Evolutionary conservation across 1,284 basidiomycete genomes (phyloP).

Genomic region (Ganoderma boninense): DNA sequence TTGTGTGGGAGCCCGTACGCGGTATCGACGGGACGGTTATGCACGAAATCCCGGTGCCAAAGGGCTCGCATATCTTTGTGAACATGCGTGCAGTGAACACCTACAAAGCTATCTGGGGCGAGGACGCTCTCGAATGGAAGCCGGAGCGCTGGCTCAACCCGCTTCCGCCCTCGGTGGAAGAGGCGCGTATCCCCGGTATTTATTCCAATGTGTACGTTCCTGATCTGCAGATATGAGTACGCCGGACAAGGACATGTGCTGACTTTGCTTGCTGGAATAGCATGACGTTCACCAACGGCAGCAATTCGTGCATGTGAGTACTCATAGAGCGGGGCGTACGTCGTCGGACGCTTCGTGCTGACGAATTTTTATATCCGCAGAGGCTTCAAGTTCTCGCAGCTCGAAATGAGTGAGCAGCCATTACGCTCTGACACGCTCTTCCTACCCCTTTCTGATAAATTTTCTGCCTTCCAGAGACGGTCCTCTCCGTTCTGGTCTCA

Average conservation of each 20-base stretch:
- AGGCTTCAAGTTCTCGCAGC: constrained; percentile 44
- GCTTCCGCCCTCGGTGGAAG: constrained; percentile 28
- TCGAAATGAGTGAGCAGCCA: constrained; percentile 45
- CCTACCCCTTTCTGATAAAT: background rate
- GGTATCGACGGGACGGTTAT: constrained; percentile 43
- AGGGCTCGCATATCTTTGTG: constrained; percentile 56
- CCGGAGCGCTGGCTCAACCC: constrained; percentile 42
- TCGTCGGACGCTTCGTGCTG: background rate
- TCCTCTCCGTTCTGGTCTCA: constrained; percentile 13
- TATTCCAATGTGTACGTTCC: constrained; percentile 35
- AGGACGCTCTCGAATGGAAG: constrained; percentile 61
- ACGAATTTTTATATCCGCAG: constrained; percentile 22
- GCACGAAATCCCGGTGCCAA: constrained; percentile 48
- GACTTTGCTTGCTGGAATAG: constrained; percentile 23
- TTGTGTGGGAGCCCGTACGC: constrained; percentile 35
- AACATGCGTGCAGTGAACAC: constrained; percentile 57
- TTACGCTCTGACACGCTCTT: background rate
- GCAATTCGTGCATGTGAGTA: constrained; percentile 44
- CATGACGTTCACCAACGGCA: constrained; percentile 45
- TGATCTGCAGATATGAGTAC: background rate
- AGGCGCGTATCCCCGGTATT: constrained; percentile 32
- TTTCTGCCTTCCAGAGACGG: constrained; percentile 11
- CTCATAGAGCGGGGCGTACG: background rate
- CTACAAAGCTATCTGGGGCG: constrained; percentile 59
- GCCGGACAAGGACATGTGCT: constrained; percentile 12